A percentile compares a stretch with the other conserved stretches of the same genome.
phyloP scores from a whole-genome alignment of 345 rosid species.

The Sisymbrium irio region DNA sequence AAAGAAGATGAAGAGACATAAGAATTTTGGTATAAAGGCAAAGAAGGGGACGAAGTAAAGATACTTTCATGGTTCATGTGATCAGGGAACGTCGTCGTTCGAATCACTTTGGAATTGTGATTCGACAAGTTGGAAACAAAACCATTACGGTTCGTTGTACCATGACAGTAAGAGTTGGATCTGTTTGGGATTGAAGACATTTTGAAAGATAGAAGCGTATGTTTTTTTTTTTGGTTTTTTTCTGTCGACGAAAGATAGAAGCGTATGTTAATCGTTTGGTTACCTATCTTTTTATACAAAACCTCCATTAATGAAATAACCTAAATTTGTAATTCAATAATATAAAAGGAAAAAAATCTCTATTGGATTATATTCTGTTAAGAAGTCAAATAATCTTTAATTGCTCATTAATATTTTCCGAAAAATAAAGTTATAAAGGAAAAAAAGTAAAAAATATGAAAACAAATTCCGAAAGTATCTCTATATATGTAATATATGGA shows the following conservation, averaged over 20 bases:
- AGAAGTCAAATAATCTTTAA: neutral
- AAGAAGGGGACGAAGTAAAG: slow-evolving; percentile 1
- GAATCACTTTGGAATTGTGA: neutral
- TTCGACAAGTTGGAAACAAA: neutral
- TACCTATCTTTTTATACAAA: neutral
- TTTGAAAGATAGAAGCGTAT: neutral
- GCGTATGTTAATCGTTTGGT: neutral
- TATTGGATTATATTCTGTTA: neutral
- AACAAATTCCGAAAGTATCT: neutral
- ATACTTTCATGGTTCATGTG: neutral
- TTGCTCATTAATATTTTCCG: neutral
- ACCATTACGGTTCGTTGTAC: neutral
- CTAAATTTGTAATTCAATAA: neutral
- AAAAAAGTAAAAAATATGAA: too few relatives aligned
- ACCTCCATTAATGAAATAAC: neutral
- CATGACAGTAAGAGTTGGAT: neutral
- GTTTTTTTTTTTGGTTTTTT: too few relatives aligned
- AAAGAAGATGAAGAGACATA: slow-evolving; percentile 8
- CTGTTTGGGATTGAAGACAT: neutral
- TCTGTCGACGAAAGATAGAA: neutral
- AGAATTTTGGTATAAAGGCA: neutral
- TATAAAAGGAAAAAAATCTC: neutral
- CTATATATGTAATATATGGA: neutral
- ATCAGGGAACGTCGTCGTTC: neutral
- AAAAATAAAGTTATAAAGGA: too few relatives aligned